Percentiles rank a stretch among this genome's conserved stretches.
Evolutionary conservation across 1,139 yeast genomes (phyloP).

Genomic region (Hansenula sp.): DNA sequence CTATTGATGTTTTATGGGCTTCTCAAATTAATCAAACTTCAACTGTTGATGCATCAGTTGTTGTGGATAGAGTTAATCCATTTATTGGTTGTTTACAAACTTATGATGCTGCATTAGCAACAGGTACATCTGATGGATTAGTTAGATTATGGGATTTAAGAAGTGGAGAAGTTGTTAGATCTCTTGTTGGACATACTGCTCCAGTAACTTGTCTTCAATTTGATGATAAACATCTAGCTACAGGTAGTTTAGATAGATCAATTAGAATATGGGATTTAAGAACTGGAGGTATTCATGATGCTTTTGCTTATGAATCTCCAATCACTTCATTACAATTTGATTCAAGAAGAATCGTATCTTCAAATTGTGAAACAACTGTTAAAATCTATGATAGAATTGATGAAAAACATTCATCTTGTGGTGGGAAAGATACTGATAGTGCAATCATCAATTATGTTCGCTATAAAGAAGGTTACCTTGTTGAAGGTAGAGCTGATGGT

Average conservation of each 20-base stretch:
- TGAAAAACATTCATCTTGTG: slow-evolving; percentile 48
- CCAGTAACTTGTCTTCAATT: slow-evolving; percentile 67
- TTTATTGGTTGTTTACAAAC: slow-evolving; percentile 60
- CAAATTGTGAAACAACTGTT: slow-evolving; percentile 43
- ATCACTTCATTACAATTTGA: slow-evolving; percentile 54
- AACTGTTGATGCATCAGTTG: slow-evolving; percentile 10
- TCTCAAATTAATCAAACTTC: slow-evolving; percentile 23
- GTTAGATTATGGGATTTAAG: slow-evolving; percentile 76
- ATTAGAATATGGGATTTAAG: slow-evolving; percentile 71
- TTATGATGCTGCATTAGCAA: slow-evolving; percentile 67
- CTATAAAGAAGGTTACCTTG: slow-evolving; percentile 56
- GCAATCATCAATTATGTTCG: slow-evolving; percentile 37
- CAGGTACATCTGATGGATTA: slow-evolving; percentile 73
- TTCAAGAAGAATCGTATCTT: slow-evolving; percentile 44
- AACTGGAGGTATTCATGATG: slow-evolving; percentile 57
- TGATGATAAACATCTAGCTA: slow-evolving; percentile 56
- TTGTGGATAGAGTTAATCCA: slow-evolving; percentile 22
- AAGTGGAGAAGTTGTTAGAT: slow-evolving; percentile 61
- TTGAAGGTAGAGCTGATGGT: slow-evolving; percentile 60
- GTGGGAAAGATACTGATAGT: slow-evolving; percentile 30
- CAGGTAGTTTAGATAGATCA: slow-evolving; percentile 63
- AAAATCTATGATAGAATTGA: slow-evolving; percentile 53
- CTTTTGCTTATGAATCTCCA: slow-evolving; percentile 51
- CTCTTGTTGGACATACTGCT: slow-evolving; percentile 66
- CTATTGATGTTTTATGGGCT: slow-evolving; percentile 57